phyloP scores from a whole-genome alignment of 495 filamentous ascomycete species.

The Evansstolkia leycettana region DNA sequence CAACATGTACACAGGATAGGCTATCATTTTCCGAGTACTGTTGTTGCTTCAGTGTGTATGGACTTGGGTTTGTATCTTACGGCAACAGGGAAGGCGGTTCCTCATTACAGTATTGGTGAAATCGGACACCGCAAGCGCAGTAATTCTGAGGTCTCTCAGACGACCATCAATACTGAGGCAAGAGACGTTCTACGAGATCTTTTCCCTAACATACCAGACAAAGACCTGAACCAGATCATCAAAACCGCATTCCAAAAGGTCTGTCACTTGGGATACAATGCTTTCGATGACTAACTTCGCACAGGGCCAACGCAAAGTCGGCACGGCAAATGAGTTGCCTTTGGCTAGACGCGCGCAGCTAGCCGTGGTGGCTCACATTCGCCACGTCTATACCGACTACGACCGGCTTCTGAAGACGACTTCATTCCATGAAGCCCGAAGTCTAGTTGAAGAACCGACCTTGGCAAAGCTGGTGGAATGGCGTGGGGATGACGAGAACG shows the following conservation, averaged over 20 bases:
- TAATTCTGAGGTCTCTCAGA: constrained; percentile 34
- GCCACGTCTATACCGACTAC: constrained; percentile 79
- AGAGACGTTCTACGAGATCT: constrained; percentile 64
- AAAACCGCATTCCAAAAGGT: constrained; percentile 78
- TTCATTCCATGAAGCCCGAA: constrained; percentile 56
- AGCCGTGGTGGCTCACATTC: constrained; percentile 75
- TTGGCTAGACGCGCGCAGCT: constrained; percentile 68
- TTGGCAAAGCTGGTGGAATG: constrained; percentile 68
- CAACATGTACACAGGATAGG: constrained; percentile 67
- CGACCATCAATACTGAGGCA: constrained; percentile 59
- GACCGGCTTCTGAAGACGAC: constrained; percentile 59
- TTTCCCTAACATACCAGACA: constrained; percentile 74
- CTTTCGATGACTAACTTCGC: constrained; percentile 6
- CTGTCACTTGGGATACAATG: constrained; percentile 12
- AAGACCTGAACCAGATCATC: constrained; percentile 66
- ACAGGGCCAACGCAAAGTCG: constrained; percentile 49
- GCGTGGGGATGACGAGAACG: constrained; percentile 76
- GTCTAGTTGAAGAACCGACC: constrained; percentile 54
- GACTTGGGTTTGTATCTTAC: constrained; percentile 30
- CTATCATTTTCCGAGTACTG: constrained; percentile 55
- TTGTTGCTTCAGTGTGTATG: constrained; percentile 43
- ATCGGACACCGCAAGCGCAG: constrained; percentile 5
- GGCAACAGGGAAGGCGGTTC: constrained; percentile 28
- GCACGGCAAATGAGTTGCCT: constrained; percentile 50
- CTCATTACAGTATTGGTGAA: constrained; percentile 14